Evolutionary conservation across 73 alveolate species (phyloP).

Genomic region (Paramecium primaurelia): DNA sequence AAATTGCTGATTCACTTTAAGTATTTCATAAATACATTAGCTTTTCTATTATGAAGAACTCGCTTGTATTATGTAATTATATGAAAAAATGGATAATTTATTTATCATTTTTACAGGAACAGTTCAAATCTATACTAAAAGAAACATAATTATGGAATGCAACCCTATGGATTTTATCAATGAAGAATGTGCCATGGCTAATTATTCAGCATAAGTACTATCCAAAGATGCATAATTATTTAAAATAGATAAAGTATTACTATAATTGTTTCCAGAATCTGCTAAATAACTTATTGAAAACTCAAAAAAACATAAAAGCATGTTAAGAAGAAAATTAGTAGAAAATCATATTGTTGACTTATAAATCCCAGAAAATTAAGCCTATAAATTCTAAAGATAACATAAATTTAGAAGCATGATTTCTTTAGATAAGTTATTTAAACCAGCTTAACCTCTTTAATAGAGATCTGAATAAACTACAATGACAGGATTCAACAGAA

Average conservation of each 20-base stretch:
- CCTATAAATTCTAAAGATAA: not conserved
- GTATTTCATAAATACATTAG: not conserved
- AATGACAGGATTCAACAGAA: not conserved
- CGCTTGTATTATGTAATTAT: not conserved
- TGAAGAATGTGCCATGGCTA: conserved; percentile 1
- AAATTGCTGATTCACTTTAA: not conserved
- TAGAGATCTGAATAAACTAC: not conserved
- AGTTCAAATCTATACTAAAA: not conserved
- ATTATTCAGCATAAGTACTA: not conserved
- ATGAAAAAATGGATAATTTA: not conserved
- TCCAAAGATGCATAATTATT: not conserved
- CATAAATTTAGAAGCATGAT: conserved; percentile 8
- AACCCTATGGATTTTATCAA: not conserved
- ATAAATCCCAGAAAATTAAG: not conserved
- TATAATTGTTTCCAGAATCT: not conserved
- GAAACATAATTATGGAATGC: not conserved
- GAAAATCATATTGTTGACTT: not conserved
- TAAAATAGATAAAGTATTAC: not conserved
- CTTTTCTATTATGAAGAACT: conserved; percentile 17
- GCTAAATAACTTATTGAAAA: not conserved
- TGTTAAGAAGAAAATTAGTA: not conserved
- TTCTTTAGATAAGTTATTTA: not conserved
- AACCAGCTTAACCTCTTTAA: not conserved
- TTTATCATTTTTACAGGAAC: not conserved
- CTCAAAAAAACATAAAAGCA: not conserved